phyloP scores from a whole-genome alignment of 202 grass and related monocot species.

The Setaria italica region DNA sequence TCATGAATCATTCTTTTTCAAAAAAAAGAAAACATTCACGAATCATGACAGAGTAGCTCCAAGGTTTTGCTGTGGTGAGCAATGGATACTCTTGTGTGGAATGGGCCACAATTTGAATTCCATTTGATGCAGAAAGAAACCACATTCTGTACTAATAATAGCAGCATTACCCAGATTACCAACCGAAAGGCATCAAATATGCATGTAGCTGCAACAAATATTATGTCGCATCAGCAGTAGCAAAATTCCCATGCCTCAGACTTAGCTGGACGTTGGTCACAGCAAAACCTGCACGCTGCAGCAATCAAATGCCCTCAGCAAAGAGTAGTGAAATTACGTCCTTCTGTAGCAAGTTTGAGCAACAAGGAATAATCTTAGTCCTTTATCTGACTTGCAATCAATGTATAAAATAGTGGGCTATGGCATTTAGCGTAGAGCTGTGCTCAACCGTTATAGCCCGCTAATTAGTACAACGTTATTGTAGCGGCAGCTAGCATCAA shows the following conservation, averaged over 20 bases:
- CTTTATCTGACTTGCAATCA: too few relatives aligned
- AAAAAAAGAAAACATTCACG: too few relatives aligned
- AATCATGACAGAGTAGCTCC: constrained; percentile 13
- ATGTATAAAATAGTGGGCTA: too few relatives aligned
- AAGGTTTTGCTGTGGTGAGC: constrained; percentile 11
- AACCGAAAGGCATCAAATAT: background rate
- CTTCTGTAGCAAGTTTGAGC: too few relatives aligned
- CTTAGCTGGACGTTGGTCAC: background rate
- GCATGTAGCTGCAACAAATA: background rate
- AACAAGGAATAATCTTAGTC: too few relatives aligned
- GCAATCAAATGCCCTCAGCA: background rate
- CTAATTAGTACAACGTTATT: too few relatives aligned
- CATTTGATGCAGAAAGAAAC: background rate
- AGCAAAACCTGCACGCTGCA: constrained; percentile 22
- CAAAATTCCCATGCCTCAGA: background rate
- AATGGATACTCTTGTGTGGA: too few relatives aligned
- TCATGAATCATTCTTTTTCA: background rate
- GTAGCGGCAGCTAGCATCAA: too few relatives aligned
- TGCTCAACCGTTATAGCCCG: too few relatives aligned
- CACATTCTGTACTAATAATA: background rate
- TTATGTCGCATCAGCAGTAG: background rate
- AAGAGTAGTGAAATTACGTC: too few relatives aligned
- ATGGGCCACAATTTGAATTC: too few relatives aligned
- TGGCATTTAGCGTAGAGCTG: too few relatives aligned
- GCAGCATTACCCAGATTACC: background rate